Base-by-base conservation (phyloP, 306 rosid genomes). In the Vigna radiata region DNA sequence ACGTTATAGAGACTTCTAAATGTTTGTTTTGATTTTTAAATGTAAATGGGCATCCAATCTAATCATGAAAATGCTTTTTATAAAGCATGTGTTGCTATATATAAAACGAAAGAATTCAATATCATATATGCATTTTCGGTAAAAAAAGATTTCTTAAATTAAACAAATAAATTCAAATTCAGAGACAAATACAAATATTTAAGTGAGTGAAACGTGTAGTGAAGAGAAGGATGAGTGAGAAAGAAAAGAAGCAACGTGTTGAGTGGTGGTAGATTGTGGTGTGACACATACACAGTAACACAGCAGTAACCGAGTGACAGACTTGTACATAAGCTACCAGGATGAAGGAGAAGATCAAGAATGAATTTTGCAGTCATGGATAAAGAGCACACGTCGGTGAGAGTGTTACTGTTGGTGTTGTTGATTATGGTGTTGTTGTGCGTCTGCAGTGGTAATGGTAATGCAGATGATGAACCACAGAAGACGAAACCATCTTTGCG, bases 131-230 rank as follows among this genome's bases (percentile, higher is more conserved):
- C 27, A 25, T n/a, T n/a, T n/a, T n/a, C n/a, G n/a, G n/a, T n/a
- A n/a, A n/a, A n/a, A n/a, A n/a, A 25, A 25, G 27, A 25, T 25
- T 2, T 25, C 3, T 25, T 25, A 25, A 25, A 25, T 25, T 25
- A 25, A 25, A 25, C 27, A 3, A 25, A 25, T 37, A 39, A 39
- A 39, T 39, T 39, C 11, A 39, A 39, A 39, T 0, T 39, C 44
- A 39, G 10, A 39, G 8, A 39, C 0, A 39, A 37, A 39, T 39
- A 39, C 3, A 41, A 41, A 41, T 41, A 41, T 9, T 3, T 2
- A 8, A 8, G 10, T 41, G 33, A 19, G 17, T 39, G 84, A 76
- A 70, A 76, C 80, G 73, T 80, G 84, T 59, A n/a, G 65, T 11
- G 43, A 6, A 23, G 17, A 48, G 7, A 47, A 53, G 15, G 17